Evolutionary conservation across 1,284 basidiomycete genomes (phyloP).

Genomic region (Sphagnurus paluster): DNA sequence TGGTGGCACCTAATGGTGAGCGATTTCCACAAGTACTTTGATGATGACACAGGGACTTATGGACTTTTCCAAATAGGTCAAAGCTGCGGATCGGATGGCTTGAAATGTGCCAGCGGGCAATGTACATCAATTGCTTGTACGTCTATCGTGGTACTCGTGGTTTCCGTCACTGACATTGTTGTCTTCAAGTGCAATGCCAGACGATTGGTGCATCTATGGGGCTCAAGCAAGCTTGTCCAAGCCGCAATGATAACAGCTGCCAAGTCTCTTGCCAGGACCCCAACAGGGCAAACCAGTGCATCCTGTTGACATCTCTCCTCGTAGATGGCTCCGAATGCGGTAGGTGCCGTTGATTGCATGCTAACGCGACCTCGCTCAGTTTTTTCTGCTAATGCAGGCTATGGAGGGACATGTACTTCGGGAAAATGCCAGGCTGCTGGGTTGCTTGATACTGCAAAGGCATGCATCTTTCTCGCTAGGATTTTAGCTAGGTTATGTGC

Average conservation of each 20-base stretch:
- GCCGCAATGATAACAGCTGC: constrained; percentile 65
- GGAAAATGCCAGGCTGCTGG: constrained; percentile 69
- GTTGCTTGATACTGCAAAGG: constrained; percentile 65
- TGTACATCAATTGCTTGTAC: constrained; percentile 78
- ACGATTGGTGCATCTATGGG: constrained; percentile 64
- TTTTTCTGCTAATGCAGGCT: constrained; percentile 43
- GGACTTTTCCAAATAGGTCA: constrained; percentile 39
- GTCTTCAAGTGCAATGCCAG: constrained; percentile 73
- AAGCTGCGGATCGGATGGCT: constrained; percentile 62
- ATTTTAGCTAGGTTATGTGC: constrained; percentile 3
- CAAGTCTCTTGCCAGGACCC: constrained; percentile 84
- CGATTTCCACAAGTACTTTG: constrained; percentile 4
- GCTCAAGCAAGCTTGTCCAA: constrained; percentile 55
- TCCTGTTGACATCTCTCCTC: constrained; percentile 75
- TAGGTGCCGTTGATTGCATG: constrained; percentile 25
- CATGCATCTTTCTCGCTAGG: constrained; percentile 25
- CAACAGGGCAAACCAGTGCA: constrained; percentile 57
- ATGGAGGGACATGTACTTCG: constrained; percentile 68
- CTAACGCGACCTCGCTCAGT: background rate
- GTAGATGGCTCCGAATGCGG: constrained; percentile 89
- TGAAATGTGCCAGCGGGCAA: constrained; percentile 79
- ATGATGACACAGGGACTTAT: constrained; percentile 10
- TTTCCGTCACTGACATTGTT: constrained; percentile 8
- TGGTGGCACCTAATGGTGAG: constrained; percentile 67
- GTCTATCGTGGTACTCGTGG: constrained; percentile 28